phyloP scores from a whole-genome alignment of 2,329 filamentous ascomycete genomes.

The Corynespora cassiicola region DNA sequence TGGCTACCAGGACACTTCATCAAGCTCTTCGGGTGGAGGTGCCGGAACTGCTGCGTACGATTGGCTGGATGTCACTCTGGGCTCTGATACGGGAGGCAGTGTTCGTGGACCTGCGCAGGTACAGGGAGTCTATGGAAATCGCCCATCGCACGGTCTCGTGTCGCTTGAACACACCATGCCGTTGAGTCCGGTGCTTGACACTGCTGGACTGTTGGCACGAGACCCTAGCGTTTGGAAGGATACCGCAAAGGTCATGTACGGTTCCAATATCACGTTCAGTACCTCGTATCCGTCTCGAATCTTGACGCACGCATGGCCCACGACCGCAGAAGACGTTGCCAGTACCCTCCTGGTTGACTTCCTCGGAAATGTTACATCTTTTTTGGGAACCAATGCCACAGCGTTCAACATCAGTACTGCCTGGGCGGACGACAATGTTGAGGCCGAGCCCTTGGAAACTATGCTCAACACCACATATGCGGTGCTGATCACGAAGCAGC shows the following conservation, averaged over 20 bases:
- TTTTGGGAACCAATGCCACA: conserved; percentile 48
- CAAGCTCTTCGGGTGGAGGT: conserved; percentile 55
- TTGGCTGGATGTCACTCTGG: conserved; percentile 59
- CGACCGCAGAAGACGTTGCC: conserved; percentile 30
- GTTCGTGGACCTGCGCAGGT: conserved; percentile 57
- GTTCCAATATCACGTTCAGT: conserved; percentile 51
- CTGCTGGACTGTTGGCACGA: conserved; percentile 54
- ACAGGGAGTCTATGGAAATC: conserved; percentile 59
- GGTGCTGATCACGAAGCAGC: conserved; percentile 56
- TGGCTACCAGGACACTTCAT: conserved; percentile 54
- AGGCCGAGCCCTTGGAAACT: conserved; percentile 36
- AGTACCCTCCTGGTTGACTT: conserved; percentile 52
- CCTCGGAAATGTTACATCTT: conserved; percentile 50
- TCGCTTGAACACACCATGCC: conserved; percentile 57
- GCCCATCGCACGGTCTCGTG: conserved; percentile 56
- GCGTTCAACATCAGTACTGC: conserved; percentile 44
- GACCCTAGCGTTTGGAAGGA: conserved; percentile 52
- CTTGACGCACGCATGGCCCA: conserved; percentile 52
- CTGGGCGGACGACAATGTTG: conserved; percentile 43
- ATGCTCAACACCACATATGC: conserved; percentile 56
- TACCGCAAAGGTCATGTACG: conserved; percentile 55
- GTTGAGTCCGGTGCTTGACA: conserved; percentile 55
- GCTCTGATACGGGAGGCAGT: conserved; percentile 58
- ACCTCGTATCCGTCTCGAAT: conserved; percentile 51
- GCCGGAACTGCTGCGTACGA: conserved; percentile 53